phyloP scores from a whole-genome alignment of 306 rosid genomes.

The Carpinus viminea region DNA sequence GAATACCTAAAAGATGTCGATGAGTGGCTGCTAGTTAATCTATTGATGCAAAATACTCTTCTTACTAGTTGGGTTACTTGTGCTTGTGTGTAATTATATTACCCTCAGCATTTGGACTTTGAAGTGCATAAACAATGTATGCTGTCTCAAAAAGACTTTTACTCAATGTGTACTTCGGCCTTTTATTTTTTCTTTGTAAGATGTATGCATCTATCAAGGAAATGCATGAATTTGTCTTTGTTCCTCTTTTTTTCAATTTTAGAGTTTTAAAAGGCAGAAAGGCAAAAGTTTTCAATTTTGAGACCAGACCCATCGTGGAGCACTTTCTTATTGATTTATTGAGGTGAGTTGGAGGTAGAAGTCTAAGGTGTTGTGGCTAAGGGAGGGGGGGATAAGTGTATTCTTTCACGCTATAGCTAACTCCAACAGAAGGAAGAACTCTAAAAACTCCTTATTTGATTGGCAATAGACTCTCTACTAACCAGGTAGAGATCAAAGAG shows the following conservation, averaged over 20 bases:
- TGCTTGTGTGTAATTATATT: conserved; percentile 7
- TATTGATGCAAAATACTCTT: conserved; percentile 17
- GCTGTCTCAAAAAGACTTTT: background rate
- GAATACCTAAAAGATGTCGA: conserved; percentile 7
- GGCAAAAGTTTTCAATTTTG: background rate
- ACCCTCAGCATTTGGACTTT: background rate
- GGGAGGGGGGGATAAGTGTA: no score
- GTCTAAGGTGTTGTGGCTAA: no score
- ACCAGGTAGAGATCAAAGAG: no score
- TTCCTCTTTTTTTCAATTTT: background rate
- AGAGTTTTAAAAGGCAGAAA: background rate
- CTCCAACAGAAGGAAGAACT: no score
- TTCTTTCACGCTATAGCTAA: no score
- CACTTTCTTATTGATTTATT: background rate
- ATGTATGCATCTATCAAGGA: conserved; percentile 2
- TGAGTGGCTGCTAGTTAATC: conserved; percentile 16
- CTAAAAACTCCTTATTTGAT: no score
- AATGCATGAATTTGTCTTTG: background rate
- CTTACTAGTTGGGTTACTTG: conserved; percentile 6
- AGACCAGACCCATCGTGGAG: background rate
- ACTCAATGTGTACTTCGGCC: conserved; percentile 7
- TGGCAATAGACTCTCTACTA: no score
- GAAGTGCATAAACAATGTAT: background rate
- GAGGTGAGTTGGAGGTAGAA: background rate
- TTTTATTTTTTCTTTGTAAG: conserved; percentile 21